Evolutionary conservation across 2,329 filamentous ascomycete species (phyloP), one percentile per base, ranked within the genome.

Genomic region (Aureobasidium sp.): DNA sequence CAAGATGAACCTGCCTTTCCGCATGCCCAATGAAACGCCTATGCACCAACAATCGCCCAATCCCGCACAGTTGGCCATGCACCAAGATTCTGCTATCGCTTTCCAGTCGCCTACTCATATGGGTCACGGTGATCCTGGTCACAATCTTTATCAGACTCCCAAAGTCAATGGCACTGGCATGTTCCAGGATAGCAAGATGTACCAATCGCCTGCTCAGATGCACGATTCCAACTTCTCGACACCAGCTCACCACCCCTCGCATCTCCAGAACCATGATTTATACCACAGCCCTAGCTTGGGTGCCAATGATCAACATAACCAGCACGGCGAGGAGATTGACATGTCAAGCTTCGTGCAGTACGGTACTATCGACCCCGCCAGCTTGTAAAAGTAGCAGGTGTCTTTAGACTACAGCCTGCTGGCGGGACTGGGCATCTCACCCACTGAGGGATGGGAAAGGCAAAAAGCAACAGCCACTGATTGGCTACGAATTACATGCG

Each of bases 321-420:
- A 53, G n/a, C 58, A 64, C 27, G 64, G 63, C n/a, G 67, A 70
- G 36, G 69, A 69, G 36, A 66, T 70, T 37, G 77, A 79, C 66
- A 77, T 79, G 75, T 73, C 78, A 55, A 76, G 75, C 46, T 71
- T 78, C 63, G 76, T 78, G 62, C 75, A 77, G 67, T 79, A 77
- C 65, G 74, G 75, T 66, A 77, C 77, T 56, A 75, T 80, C 61
- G 78, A 80, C 65, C 77, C 77, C 36, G 70, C 74, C 20, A 76
- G 74, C 64, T 67, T 77, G 56, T 76, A 73, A 65, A 72, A 73
- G 48, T 71, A 74, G 12, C 34, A 37, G 63, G 69, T 27, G 42
- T 39, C 56, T 42, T 36, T 13, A 20, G 8, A 50, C 44, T 48
- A 41, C 44, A 59, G 56, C 56, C 42, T 59, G 56, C 56, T 50